phyloP scores from a whole-genome alignment of 352 stramenopile genomes.

The Phytopythium aichiense region DNA sequence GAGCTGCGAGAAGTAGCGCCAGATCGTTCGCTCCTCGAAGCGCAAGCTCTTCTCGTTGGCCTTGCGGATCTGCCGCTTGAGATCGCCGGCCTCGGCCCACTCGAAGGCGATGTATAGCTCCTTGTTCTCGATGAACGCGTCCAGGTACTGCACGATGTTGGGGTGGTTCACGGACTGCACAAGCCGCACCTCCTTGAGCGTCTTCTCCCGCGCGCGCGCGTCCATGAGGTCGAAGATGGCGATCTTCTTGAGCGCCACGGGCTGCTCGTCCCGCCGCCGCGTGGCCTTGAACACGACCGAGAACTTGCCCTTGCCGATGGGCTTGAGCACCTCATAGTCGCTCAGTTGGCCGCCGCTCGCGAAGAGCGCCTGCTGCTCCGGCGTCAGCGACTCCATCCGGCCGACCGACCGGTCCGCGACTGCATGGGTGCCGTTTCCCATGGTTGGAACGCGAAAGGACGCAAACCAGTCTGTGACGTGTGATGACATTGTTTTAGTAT shows the following conservation, averaged over 20 bases:
- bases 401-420: neutral
- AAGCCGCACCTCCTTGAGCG: constrained; percentile 86
- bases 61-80: constrained; percentile 92
- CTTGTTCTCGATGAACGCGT: constrained; percentile 88
- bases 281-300: constrained; percentile 89
- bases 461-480: neutral
- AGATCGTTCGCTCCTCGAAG: constrained; percentile 92
- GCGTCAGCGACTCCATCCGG: constrained; percentile 71
- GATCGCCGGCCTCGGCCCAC: constrained; percentile 91
- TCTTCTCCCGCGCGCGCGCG: constrained; percentile 87
- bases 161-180: constrained; percentile 87
- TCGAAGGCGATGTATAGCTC: constrained; percentile 94
- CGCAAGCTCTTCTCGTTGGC: constrained; percentile 76
- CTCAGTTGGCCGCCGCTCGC: constrained; percentile 38
- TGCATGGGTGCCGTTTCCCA: neutral
- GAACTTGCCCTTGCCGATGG: constrained; percentile 93
- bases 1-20: constrained; percentile 93
- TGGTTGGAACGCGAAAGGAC: neutral
- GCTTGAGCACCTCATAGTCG: constrained; percentile 84
- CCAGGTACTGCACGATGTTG: constrained; percentile 92
- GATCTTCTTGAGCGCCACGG: constrained; percentile 93
- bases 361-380: constrained; percentile 70
- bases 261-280: constrained; percentile 51
- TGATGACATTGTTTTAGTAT: neutral
- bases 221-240: constrained; percentile 91